Percentiles rank a stretch among this genome's conserved stretches.
Evolutionary conservation across 2,329 filamentous ascomycete genomes (phyloP).

Genomic region (Aspergillus sp.): DNA sequence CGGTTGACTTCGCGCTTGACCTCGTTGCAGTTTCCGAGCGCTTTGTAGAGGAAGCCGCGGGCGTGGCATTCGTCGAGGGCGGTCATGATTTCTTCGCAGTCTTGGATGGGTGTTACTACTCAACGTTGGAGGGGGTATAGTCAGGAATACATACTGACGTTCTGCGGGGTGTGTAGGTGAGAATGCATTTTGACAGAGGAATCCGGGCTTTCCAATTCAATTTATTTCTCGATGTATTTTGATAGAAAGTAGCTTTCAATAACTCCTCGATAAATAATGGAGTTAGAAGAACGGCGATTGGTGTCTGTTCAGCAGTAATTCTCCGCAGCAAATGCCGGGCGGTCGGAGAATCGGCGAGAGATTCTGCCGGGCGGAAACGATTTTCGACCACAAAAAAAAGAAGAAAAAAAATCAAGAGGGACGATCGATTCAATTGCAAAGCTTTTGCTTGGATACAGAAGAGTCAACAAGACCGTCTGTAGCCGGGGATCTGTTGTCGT

Average conservation of each 20-base stretch:
- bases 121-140: constrained; percentile 2
- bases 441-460: not conserved
- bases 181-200: constrained; percentile 73
- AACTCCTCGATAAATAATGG: not conserved
- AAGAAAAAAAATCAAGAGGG: constrained; percentile 22
- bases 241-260: constrained; percentile 1
- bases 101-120: constrained; percentile 51
- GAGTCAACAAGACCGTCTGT: not conserved
- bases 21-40: constrained; percentile 82
- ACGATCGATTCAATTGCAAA: constrained; percentile 5
- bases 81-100: constrained; percentile 89
- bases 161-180: constrained; percentile 89
- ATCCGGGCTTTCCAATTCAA: not conserved
- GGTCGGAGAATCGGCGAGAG: constrained; percentile 15
- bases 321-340: constrained; percentile 14
- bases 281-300: not conserved
- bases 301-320: constrained; percentile 2
- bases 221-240: no score
- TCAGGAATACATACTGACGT: constrained; percentile 60
- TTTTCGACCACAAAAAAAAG: constrained; percentile 17
- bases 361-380: constrained; percentile 30
- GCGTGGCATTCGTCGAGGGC: constrained; percentile 95
- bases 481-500: no score
- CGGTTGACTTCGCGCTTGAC: constrained; percentile 78
- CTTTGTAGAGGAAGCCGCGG: constrained; percentile 86